Conservation (phyloP, 2,329 filamentous ascomycete genomes). For the Penicillium concentricum region DNA sequence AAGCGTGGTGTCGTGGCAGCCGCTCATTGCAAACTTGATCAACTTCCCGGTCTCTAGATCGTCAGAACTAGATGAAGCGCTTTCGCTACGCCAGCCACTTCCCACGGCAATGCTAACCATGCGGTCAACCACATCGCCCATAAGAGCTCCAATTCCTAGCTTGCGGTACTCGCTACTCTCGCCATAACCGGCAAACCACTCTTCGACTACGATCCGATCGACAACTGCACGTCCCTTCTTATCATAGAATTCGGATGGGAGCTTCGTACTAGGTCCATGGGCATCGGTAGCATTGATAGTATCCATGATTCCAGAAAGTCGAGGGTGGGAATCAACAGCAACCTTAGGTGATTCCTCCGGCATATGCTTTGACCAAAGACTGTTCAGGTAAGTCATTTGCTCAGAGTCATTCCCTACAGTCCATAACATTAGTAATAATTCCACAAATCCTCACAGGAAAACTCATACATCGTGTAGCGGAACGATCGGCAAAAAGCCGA, state of each 20-base stretch:
- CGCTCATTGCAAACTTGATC: constrained; percentile 73
- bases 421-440: constrained; percentile 1
- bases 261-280: constrained; percentile 73
- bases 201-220: constrained; percentile 73
- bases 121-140: constrained; percentile 77
- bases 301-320: constrained; percentile 89
- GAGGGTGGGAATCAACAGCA: constrained; percentile 78
- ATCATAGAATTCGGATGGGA: constrained; percentile 88
- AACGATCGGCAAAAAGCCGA: constrained; percentile 67
- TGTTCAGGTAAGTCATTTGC: constrained; percentile 81
- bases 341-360: constrained; percentile 65
- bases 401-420: constrained; percentile 63
- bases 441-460: not conserved
- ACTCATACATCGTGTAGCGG: constrained; percentile 62
- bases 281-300: constrained; percentile 85
- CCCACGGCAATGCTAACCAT: constrained; percentile 67
- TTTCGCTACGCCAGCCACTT: constrained; percentile 50
- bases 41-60: constrained; percentile 41
- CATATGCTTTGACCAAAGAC: constrained; percentile 80
- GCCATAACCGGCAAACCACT: constrained; percentile 86
- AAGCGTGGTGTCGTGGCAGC: constrained; percentile 92
- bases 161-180: constrained; percentile 82
- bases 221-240: constrained; percentile 67
- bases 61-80: constrained; percentile 52
- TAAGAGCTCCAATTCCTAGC: constrained; percentile 78